These are phyloP conservation scores for Gossypium laxum DNA, from an alignment of 441 rosid species.

Conservation along the genomic window DNA sequence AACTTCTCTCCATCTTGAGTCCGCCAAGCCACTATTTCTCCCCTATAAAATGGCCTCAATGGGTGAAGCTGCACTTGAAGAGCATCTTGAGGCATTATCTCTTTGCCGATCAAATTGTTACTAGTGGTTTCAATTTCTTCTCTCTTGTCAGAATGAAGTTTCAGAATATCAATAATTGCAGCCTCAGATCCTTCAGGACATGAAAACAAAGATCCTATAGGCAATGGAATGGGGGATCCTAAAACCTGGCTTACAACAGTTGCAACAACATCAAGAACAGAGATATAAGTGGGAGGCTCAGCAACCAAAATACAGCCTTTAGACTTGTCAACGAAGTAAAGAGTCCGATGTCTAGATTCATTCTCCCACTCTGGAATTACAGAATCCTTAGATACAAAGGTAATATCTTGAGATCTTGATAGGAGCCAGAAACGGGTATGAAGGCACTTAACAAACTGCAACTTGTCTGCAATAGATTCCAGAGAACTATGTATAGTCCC, in stretches of 20 bases:
- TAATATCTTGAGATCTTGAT: conserved; percentile 58
- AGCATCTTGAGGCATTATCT: conserved; percentile 76
- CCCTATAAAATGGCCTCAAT: conserved; percentile 81
- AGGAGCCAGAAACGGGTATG: conserved; percentile 69
- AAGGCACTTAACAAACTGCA: conserved; percentile 66
- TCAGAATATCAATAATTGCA: conserved; percentile 43
- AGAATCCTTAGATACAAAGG: conserved; percentile 46
- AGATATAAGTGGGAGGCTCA: conserved; percentile 70
- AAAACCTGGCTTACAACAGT: conserved; percentile 75
- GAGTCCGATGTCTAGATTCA: conserved; percentile 50
- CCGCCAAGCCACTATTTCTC: conserved; percentile 93
- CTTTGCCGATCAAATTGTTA: conserved; percentile 54
- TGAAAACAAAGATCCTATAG: conserved; percentile 63
- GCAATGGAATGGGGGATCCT: conserved; percentile 61
- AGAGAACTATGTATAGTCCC: conserved; percentile 44
- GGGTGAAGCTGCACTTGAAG: conserved; percentile 86
- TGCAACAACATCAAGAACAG: conserved; percentile 67
- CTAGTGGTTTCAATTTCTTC: conserved; percentile 38
- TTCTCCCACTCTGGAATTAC: conserved; percentile 60
- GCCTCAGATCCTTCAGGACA: conserved; percentile 80
- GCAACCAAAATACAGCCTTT: conserved; percentile 58
- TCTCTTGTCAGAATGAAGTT: conserved; percentile 48
- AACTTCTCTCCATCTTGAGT: conserved; percentile 68
- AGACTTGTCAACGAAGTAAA: conserved; percentile 53
- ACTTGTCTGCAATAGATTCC: conserved; percentile 47